phyloP scores from a whole-genome alignment of 1,139 yeast genomes.

The Meyerozyma smithsonii region DNA sequence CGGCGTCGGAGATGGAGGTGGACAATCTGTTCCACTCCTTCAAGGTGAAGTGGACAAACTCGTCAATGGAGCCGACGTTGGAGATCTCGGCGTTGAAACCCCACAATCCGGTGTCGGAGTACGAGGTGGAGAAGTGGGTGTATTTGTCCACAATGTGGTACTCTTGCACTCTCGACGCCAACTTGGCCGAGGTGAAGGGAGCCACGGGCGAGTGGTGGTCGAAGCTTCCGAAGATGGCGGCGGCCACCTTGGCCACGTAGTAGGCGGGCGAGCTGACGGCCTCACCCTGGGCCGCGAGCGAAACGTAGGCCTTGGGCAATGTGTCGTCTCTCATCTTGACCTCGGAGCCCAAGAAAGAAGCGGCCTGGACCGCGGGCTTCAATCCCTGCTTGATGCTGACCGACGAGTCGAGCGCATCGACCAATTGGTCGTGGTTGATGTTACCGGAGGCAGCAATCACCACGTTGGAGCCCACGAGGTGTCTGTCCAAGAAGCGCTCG shows the following conservation, averaged over 20 bases:
- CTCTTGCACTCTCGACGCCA: slow-evolving; percentile 69
- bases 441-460: slow-evolving; percentile 75
- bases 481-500: slow-evolving; percentile 48
- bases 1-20: slow-evolving; percentile 68
- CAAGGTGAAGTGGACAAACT: slow-evolving; percentile 70
- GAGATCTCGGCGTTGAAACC: slow-evolving; percentile 69
- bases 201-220: slow-evolving; percentile 50
- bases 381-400: slow-evolving; percentile 47
- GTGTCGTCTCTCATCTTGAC: slow-evolving; percentile 86
- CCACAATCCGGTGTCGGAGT: slow-evolving; percentile 78
- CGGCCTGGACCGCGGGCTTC: slow-evolving; percentile 49
- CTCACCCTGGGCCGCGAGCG: slow-evolving; percentile 74
- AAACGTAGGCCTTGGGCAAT: slow-evolving; percentile 70
- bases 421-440: slow-evolving; percentile 62
- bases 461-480: slow-evolving; percentile 57
- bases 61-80: slow-evolving; percentile 59
- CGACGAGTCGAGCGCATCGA: slow-evolving; percentile 54
- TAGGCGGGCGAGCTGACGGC: slow-evolving; percentile 56
- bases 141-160: slow-evolving; percentile 69
- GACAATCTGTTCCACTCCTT: slow-evolving; percentile 87
- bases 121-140: slow-evolving; percentile 66
- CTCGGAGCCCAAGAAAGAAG: slow-evolving; percentile 77
- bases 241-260: slow-evolving; percentile 68
- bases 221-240: slow-evolving; percentile 63
- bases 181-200: slow-evolving; percentile 76